Base-by-base conservation (phyloP, 2,329 filamentous ascomycete species). In the Monilinia aucupariae region DNA sequence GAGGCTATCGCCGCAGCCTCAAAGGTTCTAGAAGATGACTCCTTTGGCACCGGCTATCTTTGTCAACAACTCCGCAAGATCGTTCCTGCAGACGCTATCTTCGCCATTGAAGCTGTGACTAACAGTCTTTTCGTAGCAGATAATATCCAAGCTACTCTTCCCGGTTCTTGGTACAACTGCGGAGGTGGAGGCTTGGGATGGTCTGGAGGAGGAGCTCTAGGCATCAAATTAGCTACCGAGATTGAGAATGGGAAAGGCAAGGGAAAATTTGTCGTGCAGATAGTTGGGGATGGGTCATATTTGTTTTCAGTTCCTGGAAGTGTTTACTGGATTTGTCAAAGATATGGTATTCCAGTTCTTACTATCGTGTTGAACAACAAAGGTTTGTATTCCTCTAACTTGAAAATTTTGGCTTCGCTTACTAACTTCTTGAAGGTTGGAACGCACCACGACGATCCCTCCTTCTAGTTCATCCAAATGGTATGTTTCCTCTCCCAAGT, bases 111-210 rank as follows among this genome's bases (percentile, higher is more conserved):
- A 75, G 86, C 90, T 0, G 90, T 94, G 0, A 94, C 90, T 0
- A 85, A 89, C 64, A 85, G 86, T 0, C 75, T 74, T 0, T 82
- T 85, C 34, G 85, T 92, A 0, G 81, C 84, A 32, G 88, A 94
- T 68, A 89, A 92, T 67, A 76, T 94, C 9, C 85, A 86, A 69
- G 81, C 85, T 2, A 85, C 81, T 0, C 71, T 85, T 0, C 89
- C 90, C 0, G 88, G 89, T 0, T 85, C 84, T 0, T 92, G 87
- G 87, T 85, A 93, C 70, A 92, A 92, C 73, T 92, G 89, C 72
- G 90, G 90, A 1, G 90, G 88, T 0, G 90, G 89, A 17, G 90
- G 90, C 2, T 83, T 93, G 0, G 90, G 90, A 2, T 93, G 90
- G 90, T 89, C 85, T 13, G 90, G 89, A 17, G 90, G 90, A 17